These are phyloP conservation scores for Suhomyces kunorum DNA, from an alignment of 1,139 yeast genomes.

Conservation along the genomic window DNA sequence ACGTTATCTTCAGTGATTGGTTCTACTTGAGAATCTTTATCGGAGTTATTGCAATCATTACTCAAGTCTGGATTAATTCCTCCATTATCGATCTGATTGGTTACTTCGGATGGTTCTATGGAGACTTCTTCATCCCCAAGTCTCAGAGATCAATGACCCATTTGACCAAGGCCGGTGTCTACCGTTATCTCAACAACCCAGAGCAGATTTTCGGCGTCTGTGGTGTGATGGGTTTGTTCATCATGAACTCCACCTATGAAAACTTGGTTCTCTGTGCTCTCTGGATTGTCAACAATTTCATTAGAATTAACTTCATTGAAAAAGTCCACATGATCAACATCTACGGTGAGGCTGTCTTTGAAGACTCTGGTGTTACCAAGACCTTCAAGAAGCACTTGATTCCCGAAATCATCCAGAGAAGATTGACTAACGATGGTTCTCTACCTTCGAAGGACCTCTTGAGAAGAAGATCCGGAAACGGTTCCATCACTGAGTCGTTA, in stretches of 20 bases:
- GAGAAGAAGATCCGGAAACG: constrained; percentile 15
- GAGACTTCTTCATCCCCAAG: constrained; percentile 75
- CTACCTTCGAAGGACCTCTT: constrained; percentile 13
- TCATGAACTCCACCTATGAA: constrained; percentile 61
- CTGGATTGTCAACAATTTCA: constrained; percentile 70
- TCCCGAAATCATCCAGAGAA: constrained; percentile 43
- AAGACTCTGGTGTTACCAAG: constrained; percentile 68
- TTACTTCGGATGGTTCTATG: constrained; percentile 88
- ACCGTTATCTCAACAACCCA: constrained; percentile 82
- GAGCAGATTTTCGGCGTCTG: constrained; percentile 81
- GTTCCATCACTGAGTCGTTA: constrained; percentile 40
- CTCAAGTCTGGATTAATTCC: constrained; percentile 72
- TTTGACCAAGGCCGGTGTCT: constrained; percentile 80
- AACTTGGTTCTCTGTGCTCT: constrained; percentile 57
- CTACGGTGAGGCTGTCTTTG: constrained; percentile 65
- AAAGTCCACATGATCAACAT: constrained; percentile 78
- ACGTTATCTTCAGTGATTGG: constrained; percentile 39
- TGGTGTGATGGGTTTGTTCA: constrained; percentile 78
- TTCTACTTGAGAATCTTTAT: constrained; percentile 59
- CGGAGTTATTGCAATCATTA: constrained; percentile 53
- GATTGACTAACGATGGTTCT: constrained; percentile 25
- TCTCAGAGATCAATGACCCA: constrained; percentile 40
- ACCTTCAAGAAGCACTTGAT: constrained; percentile 57
- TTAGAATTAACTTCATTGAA: constrained; percentile 73
- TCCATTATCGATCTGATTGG: constrained; percentile 77